Evolutionary conservation across 192 early-diverging fungal species (phyloP).

Genomic region (Entomortierella chlamydospora): DNA sequence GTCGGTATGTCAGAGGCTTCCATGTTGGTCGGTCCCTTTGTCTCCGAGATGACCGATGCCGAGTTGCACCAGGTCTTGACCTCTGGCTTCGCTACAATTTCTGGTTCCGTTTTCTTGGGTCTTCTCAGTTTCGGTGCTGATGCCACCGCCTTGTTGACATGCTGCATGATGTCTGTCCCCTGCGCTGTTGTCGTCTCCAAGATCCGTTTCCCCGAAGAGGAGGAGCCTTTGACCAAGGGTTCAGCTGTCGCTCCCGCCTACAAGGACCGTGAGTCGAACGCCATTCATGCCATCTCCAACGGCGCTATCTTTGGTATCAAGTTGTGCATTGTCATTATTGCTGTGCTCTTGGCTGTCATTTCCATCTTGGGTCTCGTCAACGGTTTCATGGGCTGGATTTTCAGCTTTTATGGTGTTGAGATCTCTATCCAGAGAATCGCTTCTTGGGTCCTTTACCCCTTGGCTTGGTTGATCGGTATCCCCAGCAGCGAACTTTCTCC

Average conservation of each 20-base stretch:
- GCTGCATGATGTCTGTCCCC: conserved; percentile 93
- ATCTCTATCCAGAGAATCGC: conserved; percentile 77
- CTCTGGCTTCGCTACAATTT: conserved; percentile 91
- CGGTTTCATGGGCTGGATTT: conserved; percentile 78
- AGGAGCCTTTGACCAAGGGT: conserved; percentile 81
- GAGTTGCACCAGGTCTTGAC: conserved; percentile 92
- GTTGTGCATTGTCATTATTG: conserved; percentile 79
- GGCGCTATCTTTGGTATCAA: conserved; percentile 88
- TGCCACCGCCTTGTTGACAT: conserved; percentile 76
- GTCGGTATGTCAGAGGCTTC: conserved; percentile 86
- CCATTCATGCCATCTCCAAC: conserved; percentile 85
- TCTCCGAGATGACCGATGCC: conserved; percentile 85
- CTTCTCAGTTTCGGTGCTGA: conserved; percentile 80
- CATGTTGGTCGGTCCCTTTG: conserved; percentile 82
- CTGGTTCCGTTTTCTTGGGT: conserved; percentile 83
- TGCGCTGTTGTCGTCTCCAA: conserved; percentile 87
- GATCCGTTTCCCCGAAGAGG: conserved; percentile 85
- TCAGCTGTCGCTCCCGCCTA: conserved; percentile 69
- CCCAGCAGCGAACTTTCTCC: conserved; percentile 43
- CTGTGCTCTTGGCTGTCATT: conserved; percentile 80
- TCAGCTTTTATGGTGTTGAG: conserved; percentile 69
- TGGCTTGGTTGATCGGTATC: conserved; percentile 70
- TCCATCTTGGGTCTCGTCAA: conserved; percentile 77
- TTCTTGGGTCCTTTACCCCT: conserved; percentile 76
- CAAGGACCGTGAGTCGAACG: conserved; percentile 74